Evolutionary conservation across 495 filamentous ascomycete species (phyloP).

Genomic region (Evernia prunastri): DNA sequence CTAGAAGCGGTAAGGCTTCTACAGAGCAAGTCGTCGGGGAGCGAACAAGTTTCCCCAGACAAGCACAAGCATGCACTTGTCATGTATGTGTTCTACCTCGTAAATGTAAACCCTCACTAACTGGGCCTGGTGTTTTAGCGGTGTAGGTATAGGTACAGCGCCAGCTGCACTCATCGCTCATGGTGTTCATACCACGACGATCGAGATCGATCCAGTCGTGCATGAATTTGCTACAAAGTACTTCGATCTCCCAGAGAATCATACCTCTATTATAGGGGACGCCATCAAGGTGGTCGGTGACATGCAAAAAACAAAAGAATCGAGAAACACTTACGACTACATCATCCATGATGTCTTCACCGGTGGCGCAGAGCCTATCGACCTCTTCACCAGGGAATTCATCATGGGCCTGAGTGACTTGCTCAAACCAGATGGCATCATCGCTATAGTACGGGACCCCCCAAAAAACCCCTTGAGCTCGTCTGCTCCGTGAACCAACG

Average conservation of each 20-base stretch:
- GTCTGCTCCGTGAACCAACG: not conserved
- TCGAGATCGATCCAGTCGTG: slow-evolving; percentile 90
- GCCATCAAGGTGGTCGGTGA: slow-evolving; percentile 65
- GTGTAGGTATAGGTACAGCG: slow-evolving; percentile 86
- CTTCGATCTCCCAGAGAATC: slow-evolving; percentile 72
- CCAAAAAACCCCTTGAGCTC: not conserved
- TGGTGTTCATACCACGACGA: slow-evolving; percentile 83
- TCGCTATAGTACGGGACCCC: slow-evolving; percentile 81
- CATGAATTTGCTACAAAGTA: slow-evolving; percentile 74
- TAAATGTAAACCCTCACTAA: slow-evolving; percentile 18
- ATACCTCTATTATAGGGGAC: slow-evolving; percentile 74
- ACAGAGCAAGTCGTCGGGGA: slow-evolving; percentile 39
- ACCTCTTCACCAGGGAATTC: slow-evolving; percentile 83
- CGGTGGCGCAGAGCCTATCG: slow-evolving; percentile 82
- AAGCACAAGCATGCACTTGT: slow-evolving; percentile 72
- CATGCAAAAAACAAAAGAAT: slow-evolving; percentile 36
- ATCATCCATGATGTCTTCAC: slow-evolving; percentile 99
- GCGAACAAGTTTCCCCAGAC: slow-evolving; percentile 40
- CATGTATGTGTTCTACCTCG: slow-evolving; percentile 46
- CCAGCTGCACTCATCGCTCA: slow-evolving; percentile 80
- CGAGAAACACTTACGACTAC: slow-evolving; percentile 63
- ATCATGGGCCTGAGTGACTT: slow-evolving; percentile 58
- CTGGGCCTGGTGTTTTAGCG: slow-evolving; percentile 43
- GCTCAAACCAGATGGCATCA: slow-evolving; percentile 69
- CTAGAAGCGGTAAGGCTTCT: slow-evolving; percentile 85